Evolutionary conservation across 2,329 filamentous ascomycete genomes (phyloP), one percentile per base, ranked within the genome.

Genomic region (Sporothrix inflata): DNA sequence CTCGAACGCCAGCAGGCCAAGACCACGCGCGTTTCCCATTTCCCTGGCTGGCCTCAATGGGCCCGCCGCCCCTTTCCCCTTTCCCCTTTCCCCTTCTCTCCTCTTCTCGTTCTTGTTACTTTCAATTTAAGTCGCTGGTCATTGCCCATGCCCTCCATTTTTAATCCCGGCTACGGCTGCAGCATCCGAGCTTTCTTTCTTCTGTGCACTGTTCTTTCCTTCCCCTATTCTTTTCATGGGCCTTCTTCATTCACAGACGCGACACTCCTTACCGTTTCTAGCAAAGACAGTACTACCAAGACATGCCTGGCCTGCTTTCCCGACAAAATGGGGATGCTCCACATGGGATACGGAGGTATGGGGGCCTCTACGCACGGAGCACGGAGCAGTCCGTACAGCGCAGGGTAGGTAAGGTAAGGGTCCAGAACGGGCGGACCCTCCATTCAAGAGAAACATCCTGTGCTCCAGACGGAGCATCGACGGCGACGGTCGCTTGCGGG

Each of bases 141-240:
- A 45, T 16, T 63, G 60, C 21, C 19, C 45, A 49, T 42, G 34
- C 57, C 34, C 34, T 61, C 57, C 34, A 21, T 21, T 42, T 57
- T 42, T 42, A 55, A 27, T 69, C 24, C 66, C 66, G 47, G 66
- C 66, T 57, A 30, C 67, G 51, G 51, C 63, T 67, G 14, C 27
- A 21, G 19, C 51, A 57, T 55, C 67, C 67, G 51, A n/a, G 49
- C 49, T 40, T 38, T 24, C 19, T 9, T 24, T 9, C 27, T 9
- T 45, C 49, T 57, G n/a, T 63, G 38, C 38, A 11, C 12, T 16
- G 9, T 11, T 19, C 16, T 16, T 38, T 16, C 30, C 14, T 40
- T 16, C 55, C 19, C 55, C 57, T 61, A 61, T 61, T 61, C 19
- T 38, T 21, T 40, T 6, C 3, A 34, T n/a, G n/a, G n/a, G n/a